These are phyloP conservation scores for Sisymbrium irio DNA, from an alignment of 345 rosid genomes.

Conservation along the genomic window DNA sequence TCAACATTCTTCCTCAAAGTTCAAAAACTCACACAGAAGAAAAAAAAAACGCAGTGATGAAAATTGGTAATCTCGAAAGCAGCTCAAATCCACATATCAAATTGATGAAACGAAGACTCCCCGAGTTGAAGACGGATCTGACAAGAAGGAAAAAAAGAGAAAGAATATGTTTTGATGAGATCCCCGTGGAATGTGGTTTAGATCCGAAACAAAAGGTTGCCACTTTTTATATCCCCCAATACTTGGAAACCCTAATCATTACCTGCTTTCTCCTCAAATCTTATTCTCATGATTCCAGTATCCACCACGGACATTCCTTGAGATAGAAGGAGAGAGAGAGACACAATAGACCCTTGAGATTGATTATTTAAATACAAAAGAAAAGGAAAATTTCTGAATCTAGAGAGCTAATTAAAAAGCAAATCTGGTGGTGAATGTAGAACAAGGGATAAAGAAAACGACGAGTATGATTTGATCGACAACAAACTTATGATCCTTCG, in stretches of 20 bases:
- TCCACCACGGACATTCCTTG: constrained; percentile 26
- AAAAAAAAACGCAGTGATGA: constrained; percentile 1
- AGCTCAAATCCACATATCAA: constrained; percentile 25
- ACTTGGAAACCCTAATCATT: constrained; percentile 36
- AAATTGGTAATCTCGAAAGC: neutral
- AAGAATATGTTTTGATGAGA: constrained; percentile 12
- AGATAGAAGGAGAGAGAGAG: neutral
- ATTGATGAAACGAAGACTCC: constrained; percentile 24
- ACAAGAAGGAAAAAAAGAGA: neutral
- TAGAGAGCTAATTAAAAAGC: constrained; percentile 8
- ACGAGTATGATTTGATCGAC: constrained; percentile 1
- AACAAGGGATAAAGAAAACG: neutral
- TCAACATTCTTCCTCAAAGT: constrained; percentile 46
- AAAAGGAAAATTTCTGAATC: constrained; percentile 4
- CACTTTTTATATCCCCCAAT: constrained; percentile 29
- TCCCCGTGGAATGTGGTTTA: constrained; percentile 22
- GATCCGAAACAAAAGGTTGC: constrained; percentile 10
- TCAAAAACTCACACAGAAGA: neutral
- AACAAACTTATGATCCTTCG: neutral
- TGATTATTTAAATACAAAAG: neutral
- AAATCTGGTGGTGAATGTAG: constrained; percentile 10
- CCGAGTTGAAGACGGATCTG: constrained; percentile 36
- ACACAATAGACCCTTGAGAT: neutral
- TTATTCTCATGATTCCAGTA: constrained; percentile 39
- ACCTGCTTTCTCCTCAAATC: constrained; percentile 37